Conservation (phyloP, 306 rosid species). For the Castanopsis chinensis region DNA sequence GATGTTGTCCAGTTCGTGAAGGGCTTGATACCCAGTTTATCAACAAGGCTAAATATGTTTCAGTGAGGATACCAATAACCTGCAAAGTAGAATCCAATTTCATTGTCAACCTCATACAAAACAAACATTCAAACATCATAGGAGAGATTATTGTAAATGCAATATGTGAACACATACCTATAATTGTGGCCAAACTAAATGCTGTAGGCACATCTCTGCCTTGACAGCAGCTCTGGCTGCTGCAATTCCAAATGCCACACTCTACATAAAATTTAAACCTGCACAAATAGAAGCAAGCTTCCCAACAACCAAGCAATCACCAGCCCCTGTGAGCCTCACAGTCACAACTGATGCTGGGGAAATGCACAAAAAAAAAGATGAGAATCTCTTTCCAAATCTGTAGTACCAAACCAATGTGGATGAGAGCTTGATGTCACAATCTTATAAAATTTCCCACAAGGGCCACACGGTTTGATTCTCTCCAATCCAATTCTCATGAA, state of each 20-base stretch:
- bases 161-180: conserved; percentile 43
- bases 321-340: too few relatives aligned
- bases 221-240: conserved; percentile 83
- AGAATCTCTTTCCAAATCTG: too few relatives aligned
- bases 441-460: conserved; percentile 37
- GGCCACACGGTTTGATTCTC: conserved; percentile 23
- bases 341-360: too few relatives aligned
- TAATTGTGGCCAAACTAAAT: conserved; percentile 47
- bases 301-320: too few relatives aligned
- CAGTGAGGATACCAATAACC: conserved; percentile 44
- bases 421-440: conserved; percentile 36
- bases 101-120: neutral
- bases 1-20: conserved; percentile 53
- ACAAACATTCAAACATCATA: neutral
- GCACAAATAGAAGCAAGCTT: conserved; percentile 54
- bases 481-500: conserved; percentile 29
- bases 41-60: conserved; percentile 55
- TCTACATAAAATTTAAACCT: conserved; percentile 74
- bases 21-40: conserved; percentile 53
- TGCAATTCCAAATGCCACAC: conserved; percentile 87
- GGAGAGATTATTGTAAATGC: neutral
- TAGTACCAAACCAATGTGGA: too few relatives aligned
- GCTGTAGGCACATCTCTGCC: conserved; percentile 64
- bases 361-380: too few relatives aligned
- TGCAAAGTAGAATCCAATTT: conserved; percentile 8